Percentiles rank a stretch among this genome's conserved stretches.
Conservation (phyloP, 108 stramenopile genomes). For the Stephanodiscus triporus region DNA sequence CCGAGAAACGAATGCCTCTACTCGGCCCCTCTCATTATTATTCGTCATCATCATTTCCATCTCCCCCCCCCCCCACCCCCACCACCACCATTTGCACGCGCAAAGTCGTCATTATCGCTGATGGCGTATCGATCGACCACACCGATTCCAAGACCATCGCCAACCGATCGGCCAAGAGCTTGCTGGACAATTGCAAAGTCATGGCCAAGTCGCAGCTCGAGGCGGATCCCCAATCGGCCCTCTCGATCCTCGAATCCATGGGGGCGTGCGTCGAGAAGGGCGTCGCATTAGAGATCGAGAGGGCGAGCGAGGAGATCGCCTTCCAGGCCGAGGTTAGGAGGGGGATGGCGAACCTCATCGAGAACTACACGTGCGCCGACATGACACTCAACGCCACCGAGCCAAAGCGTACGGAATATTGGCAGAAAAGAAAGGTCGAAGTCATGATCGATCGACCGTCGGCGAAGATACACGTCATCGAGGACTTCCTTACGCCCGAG, state of each 20-base stretch:
- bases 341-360: slow-evolving; percentile 58
- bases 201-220: slow-evolving; percentile 30
- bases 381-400: slow-evolving; percentile 53
- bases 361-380: slow-evolving; percentile 88
- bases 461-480: slow-evolving; percentile 68
- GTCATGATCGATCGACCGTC: slow-evolving; percentile 77
- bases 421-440: slow-evolving; percentile 45
- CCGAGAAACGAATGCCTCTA: not conserved
- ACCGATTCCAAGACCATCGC: slow-evolving; percentile 67
- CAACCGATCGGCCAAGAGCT: slow-evolving; percentile 43
- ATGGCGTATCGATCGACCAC: slow-evolving; percentile 50
- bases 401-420: slow-evolving; percentile 13
- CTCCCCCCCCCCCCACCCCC: not conserved
- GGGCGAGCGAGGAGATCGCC: slow-evolving; percentile 70
- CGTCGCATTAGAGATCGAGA: slow-evolving; percentile 45
- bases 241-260: slow-evolving; percentile 34
- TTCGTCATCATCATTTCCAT: not conserved
- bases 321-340: slow-evolving; percentile 65
- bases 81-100: not conserved
- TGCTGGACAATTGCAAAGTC: slow-evolving; percentile 57
- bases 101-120: slow-evolving; percentile 37
- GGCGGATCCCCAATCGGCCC: slow-evolving; percentile 4
- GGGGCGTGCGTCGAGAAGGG: slow-evolving; percentile 58
- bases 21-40: not conserved
- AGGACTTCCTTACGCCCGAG: slow-evolving; percentile 75